These are phyloP conservation scores for Rutstroemia sp. DNA, from an alignment of 2,329 filamentous ascomycete species.

Conservation along the genomic window DNA sequence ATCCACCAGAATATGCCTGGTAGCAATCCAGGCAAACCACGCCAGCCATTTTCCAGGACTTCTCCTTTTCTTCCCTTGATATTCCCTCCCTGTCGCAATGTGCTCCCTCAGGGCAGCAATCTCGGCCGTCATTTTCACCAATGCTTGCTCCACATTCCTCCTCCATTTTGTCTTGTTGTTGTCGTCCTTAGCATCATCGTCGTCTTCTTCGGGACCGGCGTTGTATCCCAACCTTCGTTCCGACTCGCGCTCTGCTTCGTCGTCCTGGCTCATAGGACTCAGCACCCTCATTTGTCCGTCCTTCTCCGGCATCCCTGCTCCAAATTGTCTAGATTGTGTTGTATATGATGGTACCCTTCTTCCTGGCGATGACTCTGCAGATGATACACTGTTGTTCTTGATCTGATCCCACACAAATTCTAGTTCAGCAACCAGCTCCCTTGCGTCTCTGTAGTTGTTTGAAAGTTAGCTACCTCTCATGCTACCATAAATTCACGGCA, in stretches of 20 bases:
- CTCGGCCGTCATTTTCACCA: conserved; percentile 87
- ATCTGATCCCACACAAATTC: conserved; percentile 99
- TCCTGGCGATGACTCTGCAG: conserved; percentile 50
- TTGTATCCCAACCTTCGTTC: conserved; percentile 35
- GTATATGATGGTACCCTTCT: conserved; percentile 27
- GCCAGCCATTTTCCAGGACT: conserved; percentile 62
- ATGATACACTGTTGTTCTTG: conserved; percentile 70
- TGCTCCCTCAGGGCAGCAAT: conserved; percentile 89
- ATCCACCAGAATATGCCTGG: conserved; percentile 72
- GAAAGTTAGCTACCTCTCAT: conserved; percentile 10
- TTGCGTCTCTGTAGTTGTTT: conserved; percentile 53
- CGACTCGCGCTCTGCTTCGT: conserved; percentile 54
- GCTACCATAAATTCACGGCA: no score
- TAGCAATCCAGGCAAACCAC: conserved; percentile 60
- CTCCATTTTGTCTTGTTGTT: conserved; percentile 59
- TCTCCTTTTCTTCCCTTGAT: conserved; percentile 56
- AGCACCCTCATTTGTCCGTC: conserved; percentile 61
- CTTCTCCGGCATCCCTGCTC: conserved; percentile 41
- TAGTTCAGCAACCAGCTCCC: conserved; percentile 85
- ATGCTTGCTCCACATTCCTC: conserved; percentile 71
- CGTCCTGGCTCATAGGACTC: conserved; percentile 79
- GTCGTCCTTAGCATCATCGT: conserved; percentile 32
- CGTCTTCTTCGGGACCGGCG: conserved; percentile 38
- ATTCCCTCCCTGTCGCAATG: conserved; percentile 68
- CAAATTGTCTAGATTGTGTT: conserved; percentile 34